Percentiles rank a stretch among this genome's conserved stretches.
Conservation (phyloP, 176 grass and related monocot species). For the Dendrocalamus sinicus region DNA sequence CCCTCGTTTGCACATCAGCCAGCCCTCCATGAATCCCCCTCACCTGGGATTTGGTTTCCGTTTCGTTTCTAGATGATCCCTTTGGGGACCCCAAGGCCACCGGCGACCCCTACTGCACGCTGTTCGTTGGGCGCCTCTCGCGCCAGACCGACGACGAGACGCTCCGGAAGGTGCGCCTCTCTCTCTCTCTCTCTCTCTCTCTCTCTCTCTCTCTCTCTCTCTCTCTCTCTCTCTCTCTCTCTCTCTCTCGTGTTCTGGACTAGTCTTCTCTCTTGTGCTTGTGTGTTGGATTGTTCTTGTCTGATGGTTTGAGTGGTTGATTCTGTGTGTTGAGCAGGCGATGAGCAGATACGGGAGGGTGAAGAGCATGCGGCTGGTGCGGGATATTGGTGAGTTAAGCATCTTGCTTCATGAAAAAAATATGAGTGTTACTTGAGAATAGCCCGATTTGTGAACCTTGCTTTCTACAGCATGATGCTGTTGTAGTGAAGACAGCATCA, state of each 20-base stretch:
- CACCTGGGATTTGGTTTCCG: background rate
- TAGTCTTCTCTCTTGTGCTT: background rate
- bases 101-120: constrained; percentile 82
- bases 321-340: constrained; percentile 47
- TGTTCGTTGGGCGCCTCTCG: constrained; percentile 82
- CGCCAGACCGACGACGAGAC: constrained; percentile 70
- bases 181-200: too few species aligned
- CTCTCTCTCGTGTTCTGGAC: background rate
- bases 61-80: constrained; percentile 66
- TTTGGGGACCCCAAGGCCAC: constrained; percentile 82
- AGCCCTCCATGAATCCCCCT: background rate
- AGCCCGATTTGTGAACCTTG: background rate
- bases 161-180: constrained; percentile 56
- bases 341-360: constrained; percentile 91
- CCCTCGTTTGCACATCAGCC: background rate
- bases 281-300: background rate
- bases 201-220: too few species aligned
- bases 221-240: too few species aligned
- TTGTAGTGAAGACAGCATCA: background rate
- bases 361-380: constrained; percentile 76
- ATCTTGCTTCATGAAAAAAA: background rate
- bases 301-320: constrained; percentile 21
- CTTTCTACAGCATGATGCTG: background rate
- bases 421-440: background rate
- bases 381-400: constrained; percentile 68